phyloP scores from a whole-genome alignment of 2,329 filamentous ascomycete genomes.

The Aspergillus nomiae region DNA sequence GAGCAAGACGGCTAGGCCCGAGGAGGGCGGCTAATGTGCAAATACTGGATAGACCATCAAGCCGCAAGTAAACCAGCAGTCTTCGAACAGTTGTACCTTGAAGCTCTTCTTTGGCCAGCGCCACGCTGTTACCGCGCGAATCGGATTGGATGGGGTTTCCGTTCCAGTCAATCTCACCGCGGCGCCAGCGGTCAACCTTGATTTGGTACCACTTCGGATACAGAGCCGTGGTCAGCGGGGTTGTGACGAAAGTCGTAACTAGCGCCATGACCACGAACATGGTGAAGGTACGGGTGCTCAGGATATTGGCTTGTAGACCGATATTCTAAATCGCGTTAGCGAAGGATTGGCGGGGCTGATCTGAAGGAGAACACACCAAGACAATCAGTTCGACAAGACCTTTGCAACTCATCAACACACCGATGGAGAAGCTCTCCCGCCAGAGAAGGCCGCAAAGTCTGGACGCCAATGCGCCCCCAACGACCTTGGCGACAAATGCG shows the following conservation, averaged over 20 bases:
- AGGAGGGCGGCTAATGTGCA: conserved; percentile 82
- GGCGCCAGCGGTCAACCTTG: conserved; percentile 73
- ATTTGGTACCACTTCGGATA: conserved; percentile 78
- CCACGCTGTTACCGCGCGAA: conserved; percentile 47
- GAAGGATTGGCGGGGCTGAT: too few species aligned
- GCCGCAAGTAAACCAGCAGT: conserved; percentile 76
- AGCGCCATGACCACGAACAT: conserved; percentile 95
- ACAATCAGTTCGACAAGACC: conserved; percentile 93
- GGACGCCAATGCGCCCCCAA: conserved; percentile 79
- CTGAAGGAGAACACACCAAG: conserved; percentile 58
- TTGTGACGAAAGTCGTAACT: conserved; percentile 81
- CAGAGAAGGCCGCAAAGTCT: conserved; percentile 76
- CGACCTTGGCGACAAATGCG: conserved; percentile 82
- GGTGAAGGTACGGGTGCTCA: conserved; percentile 80
- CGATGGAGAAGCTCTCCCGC: conserved; percentile 87
- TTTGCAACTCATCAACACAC: conserved; percentile 93
- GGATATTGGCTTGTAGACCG: conserved; percentile 77
- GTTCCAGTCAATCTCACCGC: conserved; percentile 90
- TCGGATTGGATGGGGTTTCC: conserved; percentile 53
- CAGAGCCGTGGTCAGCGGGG: conserved; percentile 70
- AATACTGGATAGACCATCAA: conserved; percentile 80
- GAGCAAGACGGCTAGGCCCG: conserved; percentile 54
- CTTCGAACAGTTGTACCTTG: conserved; percentile 58
- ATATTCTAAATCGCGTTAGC: conserved; percentile 61
- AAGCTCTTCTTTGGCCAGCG: conserved; percentile 52